phyloP scores from a whole-genome alignment of 306 rosid species.

The Cicer arietinum region DNA sequence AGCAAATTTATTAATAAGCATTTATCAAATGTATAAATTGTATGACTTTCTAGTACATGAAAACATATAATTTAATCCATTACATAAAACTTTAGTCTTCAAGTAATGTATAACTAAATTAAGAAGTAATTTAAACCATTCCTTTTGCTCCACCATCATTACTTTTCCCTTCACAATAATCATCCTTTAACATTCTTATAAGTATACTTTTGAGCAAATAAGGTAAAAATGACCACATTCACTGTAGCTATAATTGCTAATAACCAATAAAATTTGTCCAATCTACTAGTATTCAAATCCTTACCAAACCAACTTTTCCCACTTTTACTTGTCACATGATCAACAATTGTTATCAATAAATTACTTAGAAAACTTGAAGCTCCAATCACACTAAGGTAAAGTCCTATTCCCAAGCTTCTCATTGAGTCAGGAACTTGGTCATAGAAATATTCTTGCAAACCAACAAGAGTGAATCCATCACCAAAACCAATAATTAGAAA shows the following conservation, averaged over 20 bases:
- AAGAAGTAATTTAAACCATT: constrained; percentile 45
- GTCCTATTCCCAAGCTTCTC: constrained; percentile 79
- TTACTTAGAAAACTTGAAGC: constrained; percentile 69
- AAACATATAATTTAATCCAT: no score
- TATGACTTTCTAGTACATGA: no score
- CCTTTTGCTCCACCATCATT: constrained; percentile 33
- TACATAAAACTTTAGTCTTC: no score
- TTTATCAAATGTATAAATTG: no score
- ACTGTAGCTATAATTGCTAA: constrained; percentile 46
- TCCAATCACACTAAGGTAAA: constrained; percentile 44
- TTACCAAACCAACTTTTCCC: constrained; percentile 79
- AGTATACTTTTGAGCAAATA: constrained; percentile 65
- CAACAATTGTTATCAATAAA: constrained; percentile 59
- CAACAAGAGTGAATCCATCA: no score
- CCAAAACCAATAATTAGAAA: no score
- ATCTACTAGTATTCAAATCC: constrained; percentile 66
- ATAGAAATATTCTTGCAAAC: no score
- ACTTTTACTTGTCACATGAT: constrained; percentile 49
- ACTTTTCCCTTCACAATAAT: constrained; percentile 52
- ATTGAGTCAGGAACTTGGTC: constrained; percentile 66
- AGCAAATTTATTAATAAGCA: no score
- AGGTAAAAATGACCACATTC: constrained; percentile 60
- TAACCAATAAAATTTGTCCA: constrained; percentile 50
- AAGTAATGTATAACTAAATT: no score
- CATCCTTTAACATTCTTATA: constrained; percentile 81